Evolutionary conservation across 176 grass and related monocot species (phyloP).

Genomic region (Urochloa ruziziensis): DNA sequence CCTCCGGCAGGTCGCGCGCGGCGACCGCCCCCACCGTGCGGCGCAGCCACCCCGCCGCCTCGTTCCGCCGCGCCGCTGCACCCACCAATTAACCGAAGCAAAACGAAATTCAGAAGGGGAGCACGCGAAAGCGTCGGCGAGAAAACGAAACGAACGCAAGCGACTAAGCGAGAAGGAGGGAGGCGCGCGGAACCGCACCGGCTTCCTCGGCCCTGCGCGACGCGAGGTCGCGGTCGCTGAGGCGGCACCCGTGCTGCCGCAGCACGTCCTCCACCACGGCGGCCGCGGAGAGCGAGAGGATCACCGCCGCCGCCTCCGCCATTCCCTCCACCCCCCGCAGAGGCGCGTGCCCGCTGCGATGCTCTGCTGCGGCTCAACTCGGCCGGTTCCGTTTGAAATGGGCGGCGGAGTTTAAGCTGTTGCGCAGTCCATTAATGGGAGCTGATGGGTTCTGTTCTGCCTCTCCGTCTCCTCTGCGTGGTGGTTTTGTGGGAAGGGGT

Average conservation of each 20-base stretch:
- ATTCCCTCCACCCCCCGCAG: not conserved
- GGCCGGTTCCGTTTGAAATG: conserved; percentile 28
- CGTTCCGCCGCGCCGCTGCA: conserved; percentile 82
- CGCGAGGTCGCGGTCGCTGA: conserved; percentile 81
- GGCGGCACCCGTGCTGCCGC: conserved; percentile 76
- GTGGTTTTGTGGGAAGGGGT: conserved; percentile 46
- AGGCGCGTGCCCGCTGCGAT: not conserved
- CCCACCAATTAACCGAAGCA: conserved; percentile 14
- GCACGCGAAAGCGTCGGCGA: not conserved
- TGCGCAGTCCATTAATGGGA: conserved; percentile 44
- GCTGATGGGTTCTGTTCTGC: conserved; percentile 4
- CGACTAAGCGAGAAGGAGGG: not conserved
- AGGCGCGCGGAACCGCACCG: conserved; percentile 36
- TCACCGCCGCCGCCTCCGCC: conserved; percentile 53
- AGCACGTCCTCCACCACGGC: conserved; percentile 91
- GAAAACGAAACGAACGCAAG: not conserved
- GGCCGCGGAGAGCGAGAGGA: conserved; percentile 69
- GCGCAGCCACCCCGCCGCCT: conserved; percentile 93
- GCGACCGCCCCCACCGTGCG: conserved; percentile 71
- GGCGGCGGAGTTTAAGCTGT: conserved; percentile 36
- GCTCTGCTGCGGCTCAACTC: not conserved
- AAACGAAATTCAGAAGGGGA: conserved; percentile 3
- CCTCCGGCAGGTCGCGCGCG: conserved; percentile 80
- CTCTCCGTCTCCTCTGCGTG: conserved; percentile 20
- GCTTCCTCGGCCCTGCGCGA: conserved; percentile 84